A percentile compares a stretch with the other conserved stretches of the same genome.
Evolutionary conservation across 1,284 basidiomycete genomes (phyloP).

Genomic region (Schizophyllum amplum): DNA sequence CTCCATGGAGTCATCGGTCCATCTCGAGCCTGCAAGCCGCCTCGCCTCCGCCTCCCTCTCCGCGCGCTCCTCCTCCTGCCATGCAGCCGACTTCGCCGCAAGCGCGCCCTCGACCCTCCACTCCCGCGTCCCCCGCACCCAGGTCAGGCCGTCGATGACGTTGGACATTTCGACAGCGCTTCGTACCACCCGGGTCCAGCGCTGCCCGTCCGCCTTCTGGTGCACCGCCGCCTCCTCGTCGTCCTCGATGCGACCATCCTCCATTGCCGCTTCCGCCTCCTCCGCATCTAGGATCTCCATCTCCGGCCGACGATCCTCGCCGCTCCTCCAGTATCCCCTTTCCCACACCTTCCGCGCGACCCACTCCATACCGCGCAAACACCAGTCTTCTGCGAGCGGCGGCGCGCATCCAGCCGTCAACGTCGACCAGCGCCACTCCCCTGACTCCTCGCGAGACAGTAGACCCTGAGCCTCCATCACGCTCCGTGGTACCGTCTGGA

Average conservation of each 20-base stretch:
- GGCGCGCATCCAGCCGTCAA: conserved; percentile 57
- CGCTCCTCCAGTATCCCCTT: conserved; percentile 83
- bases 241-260: conserved; percentile 77
- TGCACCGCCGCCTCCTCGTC: conserved; percentile 42
- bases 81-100: conserved; percentile 59
- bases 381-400: conserved; percentile 92
- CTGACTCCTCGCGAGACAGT: conserved; percentile 13
- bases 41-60: conserved; percentile 63
- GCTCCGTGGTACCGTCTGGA: conserved; percentile 54
- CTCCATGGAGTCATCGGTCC: conserved; percentile 64
- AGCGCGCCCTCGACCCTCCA: conserved; percentile 68
- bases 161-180: conserved; percentile 64
- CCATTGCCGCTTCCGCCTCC: conserved; percentile 49
- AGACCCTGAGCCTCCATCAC: conserved; percentile 41
- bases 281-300: conserved; percentile 69
- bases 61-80: conserved; percentile 60
- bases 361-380: conserved; percentile 93
- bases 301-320: conserved; percentile 61
- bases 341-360: conserved; percentile 83
- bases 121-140: conserved; percentile 49
- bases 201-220: conserved; percentile 19
- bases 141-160: conserved; percentile 71
- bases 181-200: conserved; percentile 75
- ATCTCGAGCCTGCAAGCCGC: conserved; percentile 48
- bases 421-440: conserved; percentile 44